Percentiles rank a stretch among this genome's conserved stretches.
Conservation (phyloP, 1,284 basidiomycete genomes). For the Irpex rosettiformis region DNA sequence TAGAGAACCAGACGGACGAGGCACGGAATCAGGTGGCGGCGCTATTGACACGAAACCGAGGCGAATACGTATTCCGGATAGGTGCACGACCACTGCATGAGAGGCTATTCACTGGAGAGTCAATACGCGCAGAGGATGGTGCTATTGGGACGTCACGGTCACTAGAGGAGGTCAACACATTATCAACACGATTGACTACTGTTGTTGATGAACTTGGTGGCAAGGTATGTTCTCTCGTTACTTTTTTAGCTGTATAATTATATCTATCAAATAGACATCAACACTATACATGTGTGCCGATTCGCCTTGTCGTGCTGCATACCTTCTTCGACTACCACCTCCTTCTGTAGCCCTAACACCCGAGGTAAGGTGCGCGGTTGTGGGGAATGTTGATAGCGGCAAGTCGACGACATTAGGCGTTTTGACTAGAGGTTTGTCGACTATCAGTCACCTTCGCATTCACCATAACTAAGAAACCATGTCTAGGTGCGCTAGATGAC, state of each 20-base stretch:
- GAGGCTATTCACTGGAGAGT: constrained; percentile 50
- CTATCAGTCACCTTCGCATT: constrained; percentile 6
- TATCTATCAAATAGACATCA: constrained; percentile 40
- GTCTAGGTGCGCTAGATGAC: constrained; percentile 83
- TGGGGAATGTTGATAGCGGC: constrained; percentile 93
- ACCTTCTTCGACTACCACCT: constrained; percentile 70
- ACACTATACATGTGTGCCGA: constrained; percentile 46
- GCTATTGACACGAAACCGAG: constrained; percentile 58
- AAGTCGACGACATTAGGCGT: constrained; percentile 95
- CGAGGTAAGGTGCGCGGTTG: constrained; percentile 93
- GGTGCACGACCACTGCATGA: constrained; percentile 57
- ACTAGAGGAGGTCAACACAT: constrained; percentile 45
- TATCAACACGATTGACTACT: constrained; percentile 41
- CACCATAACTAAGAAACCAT: constrained; percentile 22
- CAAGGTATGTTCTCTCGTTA: constrained; percentile 42
- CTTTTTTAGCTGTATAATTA: neutral
- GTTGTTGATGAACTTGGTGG: constrained; percentile 71
- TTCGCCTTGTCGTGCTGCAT: constrained; percentile 49
- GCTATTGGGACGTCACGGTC: constrained; percentile 55
- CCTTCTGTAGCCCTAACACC: constrained; percentile 68
- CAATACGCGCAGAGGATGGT: constrained; percentile 39
- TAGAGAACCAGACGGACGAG: constrained; percentile 10
- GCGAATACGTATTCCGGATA: constrained; percentile 71
- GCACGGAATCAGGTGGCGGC: constrained; percentile 64
- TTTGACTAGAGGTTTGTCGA: constrained; percentile 67